These are phyloP conservation scores for Nemania abortiva DNA, from an alignment of 2,329 filamentous ascomycete species.

Conservation along the genomic window DNA sequence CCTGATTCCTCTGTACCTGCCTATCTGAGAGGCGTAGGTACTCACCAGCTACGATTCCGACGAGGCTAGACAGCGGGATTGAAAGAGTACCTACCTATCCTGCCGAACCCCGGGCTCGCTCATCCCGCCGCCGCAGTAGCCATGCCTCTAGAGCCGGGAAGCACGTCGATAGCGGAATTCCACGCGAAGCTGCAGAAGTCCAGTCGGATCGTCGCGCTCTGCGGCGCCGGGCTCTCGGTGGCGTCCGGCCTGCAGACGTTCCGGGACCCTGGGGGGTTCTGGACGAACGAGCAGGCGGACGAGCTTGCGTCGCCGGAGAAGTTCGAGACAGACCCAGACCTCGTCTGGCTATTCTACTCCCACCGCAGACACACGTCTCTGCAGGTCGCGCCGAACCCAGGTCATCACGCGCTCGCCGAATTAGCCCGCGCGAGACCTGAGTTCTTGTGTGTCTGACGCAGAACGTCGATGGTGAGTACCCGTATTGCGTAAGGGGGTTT, in stretches of 20 bases:
- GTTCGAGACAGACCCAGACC: slow-evolving; percentile 76
- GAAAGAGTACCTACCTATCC: background rate
- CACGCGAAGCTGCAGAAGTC: slow-evolving; percentile 54
- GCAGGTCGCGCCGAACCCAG: slow-evolving; percentile 77
- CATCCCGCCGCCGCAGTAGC: background rate
- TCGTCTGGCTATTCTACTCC: slow-evolving; percentile 91
- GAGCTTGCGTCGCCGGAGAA: slow-evolving; percentile 79
- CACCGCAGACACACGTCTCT: slow-evolving; percentile 84
- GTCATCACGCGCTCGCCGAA: slow-evolving; percentile 81
- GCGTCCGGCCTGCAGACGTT: slow-evolving; percentile 77
- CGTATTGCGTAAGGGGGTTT: background rate
- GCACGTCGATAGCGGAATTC: slow-evolving; percentile 42
- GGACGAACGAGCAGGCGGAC: slow-evolving; percentile 80
- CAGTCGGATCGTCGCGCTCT: slow-evolving; percentile 66
- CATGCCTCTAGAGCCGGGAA: slow-evolving; percentile 30
- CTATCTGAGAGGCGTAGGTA: background rate
- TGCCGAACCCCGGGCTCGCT: background rate
- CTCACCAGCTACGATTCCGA: background rate
- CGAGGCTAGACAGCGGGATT: too few species aligned
- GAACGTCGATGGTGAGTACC: slow-evolving; percentile 79
- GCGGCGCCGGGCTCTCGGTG: slow-evolving; percentile 69
- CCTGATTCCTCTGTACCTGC: background rate
- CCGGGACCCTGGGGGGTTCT: slow-evolving; percentile 78
- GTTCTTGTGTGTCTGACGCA: slow-evolving; percentile 85
- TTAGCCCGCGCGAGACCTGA: slow-evolving; percentile 70